These are phyloP conservation scores for Entelexis paramagnoliae DNA, from an alignment of 1,139 yeast genomes.

Conservation along the genomic window DNA sequence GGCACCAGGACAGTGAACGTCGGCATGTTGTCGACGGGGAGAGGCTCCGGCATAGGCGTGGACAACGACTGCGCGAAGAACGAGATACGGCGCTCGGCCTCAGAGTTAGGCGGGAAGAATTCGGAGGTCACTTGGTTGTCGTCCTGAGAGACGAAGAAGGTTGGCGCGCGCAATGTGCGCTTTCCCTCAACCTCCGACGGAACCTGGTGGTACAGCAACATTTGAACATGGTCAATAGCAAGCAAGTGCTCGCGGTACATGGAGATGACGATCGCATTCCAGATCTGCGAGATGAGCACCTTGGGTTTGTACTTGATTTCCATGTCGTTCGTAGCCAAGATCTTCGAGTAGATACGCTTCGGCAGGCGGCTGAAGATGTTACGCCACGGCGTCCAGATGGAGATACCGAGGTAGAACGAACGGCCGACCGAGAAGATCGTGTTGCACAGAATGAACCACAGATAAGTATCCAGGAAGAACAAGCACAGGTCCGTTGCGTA, in stretches of 20 bases:
- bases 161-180: conserved; percentile 96
- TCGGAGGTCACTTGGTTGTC: conserved; percentile 91
- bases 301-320: conserved; percentile 98
- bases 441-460: conserved; percentile 96
- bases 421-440: conserved; percentile 93
- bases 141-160: conserved; percentile 95
- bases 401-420: conserved; percentile 95
- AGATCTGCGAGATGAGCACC: conserved; percentile 93
- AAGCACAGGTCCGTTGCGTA: conserved; percentile 79
- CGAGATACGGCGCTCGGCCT: conserved; percentile 98
- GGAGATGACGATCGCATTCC: conserved; percentile 97
- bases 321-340: conserved; percentile 96
- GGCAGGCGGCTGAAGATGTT: conserved; percentile 95
- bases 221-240: conserved; percentile 97
- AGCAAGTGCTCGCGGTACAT: conserved; percentile 97
- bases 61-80: conserved; percentile 98
- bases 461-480: conserved; percentile 95
- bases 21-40: conserved; percentile 99
- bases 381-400: conserved; percentile 98
- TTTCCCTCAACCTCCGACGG: conserved; percentile 90
- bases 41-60: conserved; percentile 95
- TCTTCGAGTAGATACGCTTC: conserved; percentile 95
- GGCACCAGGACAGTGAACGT: conserved; percentile 96
- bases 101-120: conserved; percentile 91
- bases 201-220: conserved; percentile 91